Percentiles rank a stretch among this genome's conserved stretches.
phyloP scores from a whole-genome alignment of 2,329 filamentous ascomycete genomes.

The Colletotrichum coccodes region DNA sequence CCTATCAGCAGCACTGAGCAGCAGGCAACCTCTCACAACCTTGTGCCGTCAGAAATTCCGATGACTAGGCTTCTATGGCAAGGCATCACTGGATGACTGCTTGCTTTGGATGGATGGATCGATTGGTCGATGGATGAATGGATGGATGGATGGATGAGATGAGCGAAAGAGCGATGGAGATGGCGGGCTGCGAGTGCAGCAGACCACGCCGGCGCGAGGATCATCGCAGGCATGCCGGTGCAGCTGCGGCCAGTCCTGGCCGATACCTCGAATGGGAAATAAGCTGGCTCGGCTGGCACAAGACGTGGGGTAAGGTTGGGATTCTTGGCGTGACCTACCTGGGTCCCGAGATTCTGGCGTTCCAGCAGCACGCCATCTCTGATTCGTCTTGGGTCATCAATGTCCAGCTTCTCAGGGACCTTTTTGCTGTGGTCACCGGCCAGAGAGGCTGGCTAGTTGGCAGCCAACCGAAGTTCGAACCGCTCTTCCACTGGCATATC shows the following conservation, averaged over 20 bases:
- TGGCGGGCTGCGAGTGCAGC: slow-evolving; percentile 9
- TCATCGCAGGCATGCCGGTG: slow-evolving; percentile 31
- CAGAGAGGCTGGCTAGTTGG: not conserved
- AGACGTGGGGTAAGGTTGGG: slow-evolving; percentile 33
- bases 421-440: not conserved
- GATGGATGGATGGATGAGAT: not conserved
- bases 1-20: slow-evolving; percentile 23
- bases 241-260: slow-evolving; percentile 23
- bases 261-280: slow-evolving; percentile 30
- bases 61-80: slow-evolving; percentile 5
- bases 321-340: slow-evolving; percentile 29
- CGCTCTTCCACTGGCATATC: not conserved
- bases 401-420: not conserved
- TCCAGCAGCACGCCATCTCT: slow-evolving; percentile 28
- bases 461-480: not conserved
- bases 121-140: not conserved
- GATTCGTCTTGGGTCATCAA: slow-evolving; percentile 30
- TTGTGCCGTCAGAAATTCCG: slow-evolving; percentile 10
- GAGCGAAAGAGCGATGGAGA: not conserved
- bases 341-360: slow-evolving; percentile 26
- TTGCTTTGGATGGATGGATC: not conserved
- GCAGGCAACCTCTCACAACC: slow-evolving; percentile 14
- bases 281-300: slow-evolving; percentile 29
- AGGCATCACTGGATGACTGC: slow-evolving; percentile 2
- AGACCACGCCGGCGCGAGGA: slow-evolving; percentile 23